Percentiles rank a stretch among this genome's conserved stretches.
These are phyloP conservation scores for Melanogaster broomeanus DNA, from an alignment of 768 basidiomycete genomes.

Conservation along the genomic window DNA sequence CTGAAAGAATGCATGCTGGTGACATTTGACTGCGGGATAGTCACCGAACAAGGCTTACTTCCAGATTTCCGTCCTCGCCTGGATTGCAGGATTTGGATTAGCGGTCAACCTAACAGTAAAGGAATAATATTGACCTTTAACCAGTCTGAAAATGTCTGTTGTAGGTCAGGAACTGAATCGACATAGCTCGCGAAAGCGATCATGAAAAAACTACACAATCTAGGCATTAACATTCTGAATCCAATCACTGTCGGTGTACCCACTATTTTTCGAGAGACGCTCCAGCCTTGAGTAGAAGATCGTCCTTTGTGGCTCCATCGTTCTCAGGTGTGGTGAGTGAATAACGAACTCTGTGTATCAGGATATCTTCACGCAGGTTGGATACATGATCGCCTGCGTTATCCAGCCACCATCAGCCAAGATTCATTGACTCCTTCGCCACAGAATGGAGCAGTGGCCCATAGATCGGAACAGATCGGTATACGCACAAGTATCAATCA, in stretches of 20 bases:
- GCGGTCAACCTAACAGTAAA: neutral
- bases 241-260: slow-evolving; percentile 26
- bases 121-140: slow-evolving; percentile 54
- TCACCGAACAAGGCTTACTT: slow-evolving; percentile 56
- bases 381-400: slow-evolving; percentile 83
- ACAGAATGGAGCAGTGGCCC: neutral
- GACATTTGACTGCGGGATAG: neutral
- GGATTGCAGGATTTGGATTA: neutral
- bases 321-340: slow-evolving; percentile 78
- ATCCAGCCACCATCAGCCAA: slow-evolving; percentile 8
- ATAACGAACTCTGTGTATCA: slow-evolving; percentile 82
- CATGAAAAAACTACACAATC: slow-evolving; percentile 77
- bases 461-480: neutral
- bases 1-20: slow-evolving; percentile 36
- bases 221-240: neutral
- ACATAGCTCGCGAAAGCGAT: slow-evolving; percentile 93
- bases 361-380: slow-evolving; percentile 88
- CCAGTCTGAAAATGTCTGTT: slow-evolving; percentile 83
- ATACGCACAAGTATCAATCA: slow-evolving; percentile 72
- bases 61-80: slow-evolving; percentile 88
- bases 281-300: slow-evolving; percentile 62
- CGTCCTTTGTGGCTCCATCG: slow-evolving; percentile 50
- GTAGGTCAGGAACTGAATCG: slow-evolving; percentile 61
- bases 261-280: slow-evolving; percentile 89
- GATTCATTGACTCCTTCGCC: neutral